Conservation (phyloP, 306 rosid species). For the Quercus glauca region DNA sequence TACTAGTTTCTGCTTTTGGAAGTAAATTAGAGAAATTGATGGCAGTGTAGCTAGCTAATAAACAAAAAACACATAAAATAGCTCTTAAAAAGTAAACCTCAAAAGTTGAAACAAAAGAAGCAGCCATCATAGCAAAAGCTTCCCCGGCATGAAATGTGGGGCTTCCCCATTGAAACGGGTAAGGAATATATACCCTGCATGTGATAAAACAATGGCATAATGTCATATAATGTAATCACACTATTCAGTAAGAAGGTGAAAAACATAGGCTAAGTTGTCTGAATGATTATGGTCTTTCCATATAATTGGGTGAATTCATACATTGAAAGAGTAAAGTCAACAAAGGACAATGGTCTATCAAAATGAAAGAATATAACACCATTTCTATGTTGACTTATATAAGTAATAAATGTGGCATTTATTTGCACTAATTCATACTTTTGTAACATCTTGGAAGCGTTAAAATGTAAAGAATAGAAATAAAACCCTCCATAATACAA, state of each 20-base stretch:
- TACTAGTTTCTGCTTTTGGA: not conserved
- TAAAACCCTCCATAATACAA: not conserved
- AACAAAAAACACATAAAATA: not conserved
- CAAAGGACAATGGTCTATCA: not conserved
- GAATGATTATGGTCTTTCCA: not conserved
- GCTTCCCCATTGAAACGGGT: constrained; percentile 88
- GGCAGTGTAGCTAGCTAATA: not conserved
- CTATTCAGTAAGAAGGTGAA: not conserved
- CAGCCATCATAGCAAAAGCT: constrained; percentile 81
- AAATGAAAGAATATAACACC: not conserved
- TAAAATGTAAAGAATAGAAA: not conserved
- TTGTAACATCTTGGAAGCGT: not conserved
- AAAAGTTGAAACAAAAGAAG: constrained; percentile 73
- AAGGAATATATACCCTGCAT: constrained; percentile 72
- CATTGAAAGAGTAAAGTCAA: not conserved
- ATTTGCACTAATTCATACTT: not conserved
- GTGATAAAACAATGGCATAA: not conserved
- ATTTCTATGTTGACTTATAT: no score
- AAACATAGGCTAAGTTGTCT: not conserved
- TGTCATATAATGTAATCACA: not conserved
- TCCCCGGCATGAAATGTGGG: constrained; percentile 79
- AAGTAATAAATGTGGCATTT: no score
- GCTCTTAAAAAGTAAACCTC: constrained; percentile 48
- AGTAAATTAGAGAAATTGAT: not conserved
- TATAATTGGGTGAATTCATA: not conserved